Conservation (phyloP, 73 alveolate species). For the Paramecium caudatum region DNA sequence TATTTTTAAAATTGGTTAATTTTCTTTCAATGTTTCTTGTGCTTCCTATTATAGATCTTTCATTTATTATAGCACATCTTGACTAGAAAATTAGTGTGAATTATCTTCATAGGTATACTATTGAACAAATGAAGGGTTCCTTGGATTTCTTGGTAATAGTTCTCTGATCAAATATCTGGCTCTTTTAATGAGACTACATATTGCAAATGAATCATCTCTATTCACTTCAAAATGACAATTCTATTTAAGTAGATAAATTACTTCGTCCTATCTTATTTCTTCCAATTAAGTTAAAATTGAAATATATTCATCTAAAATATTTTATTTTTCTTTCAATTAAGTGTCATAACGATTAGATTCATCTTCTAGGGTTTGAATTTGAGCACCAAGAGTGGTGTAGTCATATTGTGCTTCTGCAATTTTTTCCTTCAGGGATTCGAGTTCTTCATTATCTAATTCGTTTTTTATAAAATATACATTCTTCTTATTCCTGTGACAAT, state of each 20-base stretch:
- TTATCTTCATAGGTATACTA: conserved; percentile 3
- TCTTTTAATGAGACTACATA: conserved; percentile 47
- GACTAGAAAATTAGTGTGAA: conserved; percentile 1
- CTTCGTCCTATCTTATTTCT: conserved; percentile 43
- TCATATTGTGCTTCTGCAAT: conserved; percentile 25
- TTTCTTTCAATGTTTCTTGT: not conserved
- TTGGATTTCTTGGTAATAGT: conserved; percentile 51
- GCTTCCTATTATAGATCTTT: conserved; percentile 14
- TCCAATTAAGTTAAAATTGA: not conserved
- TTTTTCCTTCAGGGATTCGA: not conserved
- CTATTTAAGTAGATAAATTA: not conserved
- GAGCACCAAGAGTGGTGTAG: not conserved
- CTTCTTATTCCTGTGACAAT: conserved; percentile 14
- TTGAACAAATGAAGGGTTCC: conserved; percentile 14
- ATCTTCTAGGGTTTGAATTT: not conserved
- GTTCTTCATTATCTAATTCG: conserved; percentile 28
- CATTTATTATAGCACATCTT: conserved; percentile 24
- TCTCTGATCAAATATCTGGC: conserved; percentile 55
- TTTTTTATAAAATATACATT: conserved; percentile 44
- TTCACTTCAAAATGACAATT: not conserved
- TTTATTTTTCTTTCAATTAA: conserved; percentile 13
- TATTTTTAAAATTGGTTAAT: conserved; percentile 14
- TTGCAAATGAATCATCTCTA: conserved; percentile 57
- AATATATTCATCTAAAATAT: not conserved
- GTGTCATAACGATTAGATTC: not conserved